Evolutionary conservation across 768 basidiomycete species (phyloP).

Genomic region (Lanmaoa pseudosensibilis): DNA sequence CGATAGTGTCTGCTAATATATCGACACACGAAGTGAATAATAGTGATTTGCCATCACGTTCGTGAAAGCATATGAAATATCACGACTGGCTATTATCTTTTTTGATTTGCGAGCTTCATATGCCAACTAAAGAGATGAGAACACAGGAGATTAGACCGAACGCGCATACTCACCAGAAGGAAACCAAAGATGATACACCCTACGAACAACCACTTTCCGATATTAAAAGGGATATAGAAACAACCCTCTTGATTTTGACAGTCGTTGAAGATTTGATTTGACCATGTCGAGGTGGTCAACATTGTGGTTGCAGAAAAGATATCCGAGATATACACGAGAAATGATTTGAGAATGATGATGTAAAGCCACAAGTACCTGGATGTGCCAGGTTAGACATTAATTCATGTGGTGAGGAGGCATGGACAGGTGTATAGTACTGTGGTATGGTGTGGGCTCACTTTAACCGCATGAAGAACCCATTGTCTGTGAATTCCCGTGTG

Average conservation of each 20-base stretch:
- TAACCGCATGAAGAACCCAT: constrained; percentile 80
- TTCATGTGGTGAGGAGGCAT: background rate
- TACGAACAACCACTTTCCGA: constrained; percentile 95
- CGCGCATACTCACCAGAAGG: constrained; percentile 62
- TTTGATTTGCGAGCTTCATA: constrained; percentile 93
- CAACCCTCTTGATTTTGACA: constrained; percentile 67
- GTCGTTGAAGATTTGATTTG: constrained; percentile 83
- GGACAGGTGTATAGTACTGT: background rate
- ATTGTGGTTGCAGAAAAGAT: constrained; percentile 97
- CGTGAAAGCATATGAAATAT: constrained; percentile 98
- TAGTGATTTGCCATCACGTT: constrained; percentile 97
- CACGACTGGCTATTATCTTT: constrained; percentile 91
- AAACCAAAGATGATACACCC: constrained; percentile 99
- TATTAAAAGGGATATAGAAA: constrained; percentile 81
- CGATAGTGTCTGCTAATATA: background rate
- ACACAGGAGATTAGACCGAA: background rate
- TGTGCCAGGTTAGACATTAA: constrained; percentile 11
- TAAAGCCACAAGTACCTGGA: constrained; percentile 90
- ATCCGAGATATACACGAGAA: constrained; percentile 96
- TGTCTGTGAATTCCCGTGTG: constrained; percentile 87
- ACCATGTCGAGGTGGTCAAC: constrained; percentile 89
- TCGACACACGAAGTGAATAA: constrained; percentile 82
- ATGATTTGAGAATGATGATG: constrained; percentile 89
- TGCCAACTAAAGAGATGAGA: constrained; percentile 55
- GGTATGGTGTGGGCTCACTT: constrained; percentile 51